These are phyloP conservation scores for Ophiostoma angusticollis DNA, from an alignment of 2,329 filamentous ascomycete genomes.

Conservation along the genomic window DNA sequence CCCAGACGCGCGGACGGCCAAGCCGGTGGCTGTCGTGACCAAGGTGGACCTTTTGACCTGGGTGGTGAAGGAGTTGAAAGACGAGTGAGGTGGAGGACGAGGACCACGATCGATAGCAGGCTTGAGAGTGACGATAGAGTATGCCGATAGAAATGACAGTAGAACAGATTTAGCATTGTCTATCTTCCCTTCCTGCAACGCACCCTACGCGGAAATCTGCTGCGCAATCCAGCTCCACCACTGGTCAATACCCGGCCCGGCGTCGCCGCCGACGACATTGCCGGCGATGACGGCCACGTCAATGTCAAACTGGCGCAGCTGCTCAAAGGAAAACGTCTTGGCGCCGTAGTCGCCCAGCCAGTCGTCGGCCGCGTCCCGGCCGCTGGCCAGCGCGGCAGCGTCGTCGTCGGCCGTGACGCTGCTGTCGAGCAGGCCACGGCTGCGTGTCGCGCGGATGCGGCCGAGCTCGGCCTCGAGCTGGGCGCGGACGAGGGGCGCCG, in stretches of 20 bases:
- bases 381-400: too few species aligned
- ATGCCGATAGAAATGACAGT: neutral
- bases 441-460: constrained; percentile 61
- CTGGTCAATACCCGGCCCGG: constrained; percentile 58
- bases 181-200: neutral
- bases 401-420: constrained; percentile 50
- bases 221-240: constrained; percentile 90
- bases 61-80: constrained; percentile 58
- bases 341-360: constrained; percentile 75
- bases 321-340: constrained; percentile 63
- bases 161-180: neutral
- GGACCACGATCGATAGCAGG: neutral
- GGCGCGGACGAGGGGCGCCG: constrained; percentile 59
- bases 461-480: constrained; percentile 71
- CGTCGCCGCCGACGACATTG: constrained; percentile 49
- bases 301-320: constrained; percentile 74
- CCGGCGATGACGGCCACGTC: constrained; percentile 67
- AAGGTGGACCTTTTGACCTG: constrained; percentile 93
- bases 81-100: neutral
- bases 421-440: constrained; percentile 71
- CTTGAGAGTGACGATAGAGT: neutral
- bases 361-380: constrained; percentile 65
- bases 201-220: constrained; percentile 40
- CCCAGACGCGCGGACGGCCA: constrained; percentile 46
- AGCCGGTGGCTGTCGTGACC: constrained; percentile 81